phyloP scores from a whole-genome alignment of 352 stramenopile species.

The Phytophthora hibernalis region DNA sequence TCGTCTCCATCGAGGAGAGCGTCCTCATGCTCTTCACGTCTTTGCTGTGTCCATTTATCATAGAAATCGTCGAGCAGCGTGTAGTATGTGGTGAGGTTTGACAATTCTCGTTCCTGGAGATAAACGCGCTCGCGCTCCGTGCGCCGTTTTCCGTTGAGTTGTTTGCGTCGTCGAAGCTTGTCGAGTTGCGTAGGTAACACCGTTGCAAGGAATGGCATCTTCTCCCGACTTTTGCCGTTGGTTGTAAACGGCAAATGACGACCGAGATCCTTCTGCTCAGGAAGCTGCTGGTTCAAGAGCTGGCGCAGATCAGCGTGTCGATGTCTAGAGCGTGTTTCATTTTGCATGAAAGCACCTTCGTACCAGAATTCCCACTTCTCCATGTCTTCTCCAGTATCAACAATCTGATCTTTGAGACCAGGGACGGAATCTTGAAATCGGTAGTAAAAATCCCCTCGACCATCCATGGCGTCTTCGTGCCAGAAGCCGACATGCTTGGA shows the following conservation, averaged over 20 bases:
- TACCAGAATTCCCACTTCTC: conserved; percentile 71
- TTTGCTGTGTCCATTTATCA: conserved; percentile 59
- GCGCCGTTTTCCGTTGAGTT: conserved; percentile 50
- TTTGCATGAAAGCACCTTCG: conserved; percentile 74
- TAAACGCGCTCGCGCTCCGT: conserved; percentile 50
- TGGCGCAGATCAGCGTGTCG: conserved; percentile 62
- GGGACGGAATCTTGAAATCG: conserved; percentile 7
- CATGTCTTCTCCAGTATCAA: conserved; percentile 15
- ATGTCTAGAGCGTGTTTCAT: conserved; percentile 62
- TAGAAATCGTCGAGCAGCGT: conserved; percentile 69
- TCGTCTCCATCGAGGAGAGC: conserved; percentile 36
- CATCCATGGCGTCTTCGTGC: conserved; percentile 69
- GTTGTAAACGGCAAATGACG: conserved; percentile 64
- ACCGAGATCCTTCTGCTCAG: conserved; percentile 22
- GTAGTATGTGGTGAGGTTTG: conserved; percentile 70
- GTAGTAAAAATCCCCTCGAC: conserved; percentile 69
- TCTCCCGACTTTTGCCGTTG: conserved; percentile 67
- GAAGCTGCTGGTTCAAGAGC: neutral
- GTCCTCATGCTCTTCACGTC: conserved; percentile 46
- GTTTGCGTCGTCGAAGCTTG: conserved; percentile 44
- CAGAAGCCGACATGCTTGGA: conserved; percentile 72
- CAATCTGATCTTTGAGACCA: neutral
- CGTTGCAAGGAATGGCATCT: conserved; percentile 63
- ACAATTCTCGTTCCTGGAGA: conserved; percentile 48
- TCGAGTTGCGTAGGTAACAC: conserved; percentile 44